phyloP scores from a whole-genome alignment of 495 filamentous ascomycete species.

The Copromyces sp. region DNA sequence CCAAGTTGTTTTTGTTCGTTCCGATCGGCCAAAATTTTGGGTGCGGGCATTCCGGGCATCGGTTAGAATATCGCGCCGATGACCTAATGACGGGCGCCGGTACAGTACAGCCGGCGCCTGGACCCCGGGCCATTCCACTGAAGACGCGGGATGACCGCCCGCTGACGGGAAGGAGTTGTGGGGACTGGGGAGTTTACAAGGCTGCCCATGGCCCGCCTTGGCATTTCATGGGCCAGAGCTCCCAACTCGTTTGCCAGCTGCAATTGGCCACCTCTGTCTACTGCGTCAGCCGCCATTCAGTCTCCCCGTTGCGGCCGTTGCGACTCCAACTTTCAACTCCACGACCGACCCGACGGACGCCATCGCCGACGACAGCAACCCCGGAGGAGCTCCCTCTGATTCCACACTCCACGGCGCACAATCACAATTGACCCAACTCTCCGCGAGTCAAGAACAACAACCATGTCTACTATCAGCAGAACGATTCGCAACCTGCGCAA shows the following conservation, averaged over 20 bases:
- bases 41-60: background rate
- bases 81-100: background rate
- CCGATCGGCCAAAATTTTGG: background rate
- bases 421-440: conserved; percentile 6
- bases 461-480: conserved; percentile 86
- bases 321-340: background rate
- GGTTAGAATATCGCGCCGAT: background rate
- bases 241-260: background rate
- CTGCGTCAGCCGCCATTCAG: background rate
- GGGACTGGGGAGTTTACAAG: background rate
- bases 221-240: background rate
- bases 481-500: conserved; percentile 77
- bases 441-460: conserved; percentile 24
- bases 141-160: background rate
- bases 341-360: background rate
- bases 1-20: background rate
- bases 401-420: conserved; percentile 13
- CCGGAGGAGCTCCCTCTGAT: conserved; percentile 3
- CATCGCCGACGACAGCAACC: conserved; percentile 1
- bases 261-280: background rate
- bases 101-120: background rate
- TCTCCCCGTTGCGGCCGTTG: background rate
- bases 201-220: background rate
- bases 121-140: background rate
- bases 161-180: background rate